Evolutionary conservation across 441 rosid species (phyloP).

Genomic region (Bruguiera hainesii): DNA sequence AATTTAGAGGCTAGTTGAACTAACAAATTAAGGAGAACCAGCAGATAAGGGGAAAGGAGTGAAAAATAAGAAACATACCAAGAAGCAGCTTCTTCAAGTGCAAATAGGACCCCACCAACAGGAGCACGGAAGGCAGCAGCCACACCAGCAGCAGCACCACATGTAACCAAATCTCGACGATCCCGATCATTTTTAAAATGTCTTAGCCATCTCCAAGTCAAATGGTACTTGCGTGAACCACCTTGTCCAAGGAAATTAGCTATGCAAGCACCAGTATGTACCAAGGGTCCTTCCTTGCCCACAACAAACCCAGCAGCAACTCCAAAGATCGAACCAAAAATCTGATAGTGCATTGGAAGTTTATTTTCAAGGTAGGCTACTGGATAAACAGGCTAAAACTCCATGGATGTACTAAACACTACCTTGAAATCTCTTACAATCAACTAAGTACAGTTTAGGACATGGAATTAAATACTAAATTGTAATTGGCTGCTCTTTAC

Average conservation of each 20-base stretch:
- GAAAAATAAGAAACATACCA: constrained; percentile 42
- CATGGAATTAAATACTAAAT: too few relatives aligned
- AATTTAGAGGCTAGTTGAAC: not conserved
- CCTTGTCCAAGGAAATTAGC: constrained; percentile 95
- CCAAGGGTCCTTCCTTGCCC: constrained; percentile 99
- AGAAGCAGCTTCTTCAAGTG: constrained; percentile 97
- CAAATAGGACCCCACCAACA: constrained; percentile 95
- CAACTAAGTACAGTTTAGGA: too few relatives aligned
- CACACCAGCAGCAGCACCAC: constrained; percentile 98
- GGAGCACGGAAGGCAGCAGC: constrained; percentile 99
- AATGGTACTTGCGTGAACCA: constrained; percentile 74
- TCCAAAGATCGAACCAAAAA: constrained; percentile 84
- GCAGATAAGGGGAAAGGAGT: not conserved
- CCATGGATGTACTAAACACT: too few relatives aligned
- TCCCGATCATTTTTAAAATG: constrained; percentile 93
- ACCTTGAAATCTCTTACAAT: too few relatives aligned
- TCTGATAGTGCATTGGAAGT: constrained; percentile 33
- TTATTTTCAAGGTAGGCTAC: not conserved
- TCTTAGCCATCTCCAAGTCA: constrained; percentile 96
- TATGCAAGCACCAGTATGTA: constrained; percentile 95
- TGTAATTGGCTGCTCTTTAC: too few relatives aligned
- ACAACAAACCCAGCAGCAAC: constrained; percentile 93
- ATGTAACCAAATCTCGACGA: constrained; percentile 86
- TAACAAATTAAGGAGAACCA: not conserved
- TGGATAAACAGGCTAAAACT: too few relatives aligned